Evolutionary conservation across 805 yeast species (phyloP).

Genomic region (Teunomyces gatunensis): DNA sequence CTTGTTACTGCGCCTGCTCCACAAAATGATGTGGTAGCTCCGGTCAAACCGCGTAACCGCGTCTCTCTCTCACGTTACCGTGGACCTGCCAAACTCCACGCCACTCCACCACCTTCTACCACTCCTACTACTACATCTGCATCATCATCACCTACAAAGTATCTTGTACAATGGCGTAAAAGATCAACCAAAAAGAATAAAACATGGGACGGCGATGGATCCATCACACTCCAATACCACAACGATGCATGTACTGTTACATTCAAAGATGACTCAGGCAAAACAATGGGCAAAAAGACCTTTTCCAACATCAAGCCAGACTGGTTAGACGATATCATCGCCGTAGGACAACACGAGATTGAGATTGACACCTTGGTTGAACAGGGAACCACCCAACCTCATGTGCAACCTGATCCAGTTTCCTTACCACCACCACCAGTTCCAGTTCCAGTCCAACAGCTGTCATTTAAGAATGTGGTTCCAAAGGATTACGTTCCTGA

Average conservation of each 20-base stretch:
- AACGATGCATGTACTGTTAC: constrained; percentile 1
- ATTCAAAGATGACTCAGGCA: constrained; percentile 10
- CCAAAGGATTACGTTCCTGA: neutral
- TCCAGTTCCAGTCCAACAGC: neutral
- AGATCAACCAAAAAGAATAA: constrained; percentile 74
- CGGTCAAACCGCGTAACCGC: neutral
- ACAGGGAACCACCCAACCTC: neutral
- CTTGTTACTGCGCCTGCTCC: neutral
- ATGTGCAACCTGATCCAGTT: neutral
- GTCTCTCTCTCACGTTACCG: neutral
- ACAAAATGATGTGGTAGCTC: neutral
- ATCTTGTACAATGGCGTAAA: constrained; percentile 63
- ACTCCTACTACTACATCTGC: neutral
- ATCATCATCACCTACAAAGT: constrained; percentile 1
- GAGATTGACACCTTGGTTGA: constrained; percentile 53
- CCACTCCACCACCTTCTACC: neutral
- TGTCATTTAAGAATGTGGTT: neutral
- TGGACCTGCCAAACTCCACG: constrained; percentile 2
- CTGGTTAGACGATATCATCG: constrained; percentile 29
- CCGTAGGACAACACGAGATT: constrained; percentile 59
- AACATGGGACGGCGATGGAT: constrained; percentile 95
- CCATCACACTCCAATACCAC: constrained; percentile 27
- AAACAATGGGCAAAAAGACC: constrained; percentile 8
- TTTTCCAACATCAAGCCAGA: constrained; percentile 10
- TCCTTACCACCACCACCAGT: neutral